These are phyloP conservation scores for Ambrosia hybrid DNA, from an alignment of 140 eudicot genomes.

Conservation along the genomic window DNA sequence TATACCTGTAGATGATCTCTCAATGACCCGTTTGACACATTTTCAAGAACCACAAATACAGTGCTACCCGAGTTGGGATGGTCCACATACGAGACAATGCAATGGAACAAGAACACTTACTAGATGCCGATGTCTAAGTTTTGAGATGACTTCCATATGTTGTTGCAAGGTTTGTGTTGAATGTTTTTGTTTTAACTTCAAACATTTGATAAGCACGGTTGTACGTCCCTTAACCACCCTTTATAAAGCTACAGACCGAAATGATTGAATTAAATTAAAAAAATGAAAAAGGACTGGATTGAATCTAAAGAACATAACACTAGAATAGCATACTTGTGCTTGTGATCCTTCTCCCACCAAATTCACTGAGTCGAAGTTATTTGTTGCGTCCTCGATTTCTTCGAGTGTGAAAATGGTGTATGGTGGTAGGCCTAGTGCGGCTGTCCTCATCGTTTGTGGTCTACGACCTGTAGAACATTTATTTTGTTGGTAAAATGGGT, in stretches of 20 bases:
- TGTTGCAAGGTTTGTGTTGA: constrained; percentile 69
- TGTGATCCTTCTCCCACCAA: constrained; percentile 84
- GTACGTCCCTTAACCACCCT: constrained; percentile 78
- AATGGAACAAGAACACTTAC: constrained; percentile 96
- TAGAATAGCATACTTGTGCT: constrained; percentile 54
- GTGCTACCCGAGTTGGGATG: constrained; percentile 75
- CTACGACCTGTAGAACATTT: constrained; percentile 44
- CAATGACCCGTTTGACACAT: constrained; percentile 67
- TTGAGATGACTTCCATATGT: constrained; percentile 80
- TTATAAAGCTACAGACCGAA: constrained; percentile 37
- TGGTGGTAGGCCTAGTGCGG: constrained; percentile 76
- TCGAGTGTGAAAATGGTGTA: constrained; percentile 73
- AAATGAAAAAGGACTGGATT: not conserved
- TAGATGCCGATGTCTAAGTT: constrained; percentile 77
- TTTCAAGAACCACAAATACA: constrained; percentile 77
- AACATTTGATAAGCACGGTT: constrained; percentile 64
- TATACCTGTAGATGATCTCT: constrained; percentile 50
- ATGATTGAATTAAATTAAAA: not conserved
- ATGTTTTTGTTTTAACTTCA: constrained; percentile 73
- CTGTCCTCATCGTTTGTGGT: constrained; percentile 66
- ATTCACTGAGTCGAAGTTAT: constrained; percentile 70
- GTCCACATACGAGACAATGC: constrained; percentile 67
- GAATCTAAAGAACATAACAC: not conserved
- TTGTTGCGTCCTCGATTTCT: constrained; percentile 91
- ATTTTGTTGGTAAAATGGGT: not conserved